phyloP scores from a whole-genome alignment of 106 monocot genomes.

The Dendrobium nobile region DNA sequence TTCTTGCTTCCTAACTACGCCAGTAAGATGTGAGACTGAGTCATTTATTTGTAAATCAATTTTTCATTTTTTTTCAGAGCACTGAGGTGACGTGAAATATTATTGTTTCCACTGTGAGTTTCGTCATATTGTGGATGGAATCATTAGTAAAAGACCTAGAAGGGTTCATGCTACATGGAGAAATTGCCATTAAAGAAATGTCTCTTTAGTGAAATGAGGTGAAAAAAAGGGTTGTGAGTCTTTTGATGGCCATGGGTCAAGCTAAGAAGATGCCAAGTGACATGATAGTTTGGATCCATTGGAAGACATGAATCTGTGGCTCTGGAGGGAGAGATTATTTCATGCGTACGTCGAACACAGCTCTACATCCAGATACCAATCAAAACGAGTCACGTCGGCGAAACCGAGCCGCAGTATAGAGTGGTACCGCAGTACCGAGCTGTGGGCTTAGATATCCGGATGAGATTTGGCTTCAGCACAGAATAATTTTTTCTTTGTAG shows the following conservation, averaged over 20 bases:
- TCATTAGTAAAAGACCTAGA: neutral
- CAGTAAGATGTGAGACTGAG: neutral
- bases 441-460: too few relatives aligned
- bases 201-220: too few relatives aligned
- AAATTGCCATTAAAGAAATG: too few relatives aligned
- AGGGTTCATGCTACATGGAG: neutral
- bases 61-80: neutral
- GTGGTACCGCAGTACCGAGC: too few relatives aligned
- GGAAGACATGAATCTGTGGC: neutral
- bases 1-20: too few relatives aligned
- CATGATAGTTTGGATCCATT: neutral
- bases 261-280: neutral
- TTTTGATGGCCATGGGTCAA: neutral
- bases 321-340: neutral
- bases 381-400: too few relatives aligned
- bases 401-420: too few relatives aligned
- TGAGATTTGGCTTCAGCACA: too few relatives aligned
- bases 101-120: neutral
- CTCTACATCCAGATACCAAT: too few relatives aligned
- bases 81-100: neutral
- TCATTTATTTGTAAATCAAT: neutral
- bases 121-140: neutral
- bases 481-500: too few relatives aligned
- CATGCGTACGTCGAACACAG: too few relatives aligned
- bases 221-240: neutral